Conservation (phyloP, 495 filamentous ascomycete genomes). For the Sporormia fimetaria region DNA sequence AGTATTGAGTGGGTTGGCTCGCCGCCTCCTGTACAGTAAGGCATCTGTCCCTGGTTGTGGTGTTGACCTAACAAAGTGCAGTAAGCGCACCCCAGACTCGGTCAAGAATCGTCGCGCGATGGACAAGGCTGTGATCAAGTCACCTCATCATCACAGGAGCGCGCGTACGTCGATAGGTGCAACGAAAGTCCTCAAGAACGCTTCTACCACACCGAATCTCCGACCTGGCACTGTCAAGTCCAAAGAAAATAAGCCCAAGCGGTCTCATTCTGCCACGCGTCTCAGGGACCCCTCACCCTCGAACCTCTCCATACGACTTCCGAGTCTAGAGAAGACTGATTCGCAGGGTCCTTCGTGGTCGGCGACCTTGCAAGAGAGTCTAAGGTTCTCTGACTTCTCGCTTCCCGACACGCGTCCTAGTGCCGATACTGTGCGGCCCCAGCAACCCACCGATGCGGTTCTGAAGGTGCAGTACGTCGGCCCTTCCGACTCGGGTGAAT, state of each 20-base stretch:
- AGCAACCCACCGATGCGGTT: too few relatives aligned
- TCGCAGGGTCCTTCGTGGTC: slow-evolving; percentile 11
- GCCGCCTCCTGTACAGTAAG: slow-evolving; percentile 12
- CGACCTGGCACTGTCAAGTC: not conserved
- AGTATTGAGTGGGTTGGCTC: slow-evolving; percentile 25
- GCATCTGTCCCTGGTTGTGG: not conserved
- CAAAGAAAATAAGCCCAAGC: slow-evolving; percentile 12
- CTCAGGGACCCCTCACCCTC: slow-evolving; percentile 5
- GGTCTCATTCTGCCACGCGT: slow-evolving; percentile 20
- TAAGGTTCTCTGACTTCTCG: slow-evolving; percentile 20
- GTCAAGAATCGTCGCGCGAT: not conserved
- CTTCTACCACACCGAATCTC: slow-evolving; percentile 17
- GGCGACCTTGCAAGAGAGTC: slow-evolving; percentile 14
- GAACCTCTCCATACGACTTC: slow-evolving; percentile 7
- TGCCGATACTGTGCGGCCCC: too few relatives aligned
- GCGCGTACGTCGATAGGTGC: too few relatives aligned
- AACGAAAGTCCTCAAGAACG: too few relatives aligned
- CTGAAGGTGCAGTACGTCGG: too few relatives aligned
- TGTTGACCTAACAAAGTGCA: not conserved
- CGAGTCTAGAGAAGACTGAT: slow-evolving; percentile 10
- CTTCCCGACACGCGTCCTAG: too few relatives aligned
- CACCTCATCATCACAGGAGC: not conserved
- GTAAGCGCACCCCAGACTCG: slow-evolving; percentile 6
- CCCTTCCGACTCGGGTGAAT: too few relatives aligned
- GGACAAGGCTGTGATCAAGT: slow-evolving; percentile 6